phyloP scores from a whole-genome alignment of 139 green algal species.

The Chlamydomonas sphaeroides region DNA sequence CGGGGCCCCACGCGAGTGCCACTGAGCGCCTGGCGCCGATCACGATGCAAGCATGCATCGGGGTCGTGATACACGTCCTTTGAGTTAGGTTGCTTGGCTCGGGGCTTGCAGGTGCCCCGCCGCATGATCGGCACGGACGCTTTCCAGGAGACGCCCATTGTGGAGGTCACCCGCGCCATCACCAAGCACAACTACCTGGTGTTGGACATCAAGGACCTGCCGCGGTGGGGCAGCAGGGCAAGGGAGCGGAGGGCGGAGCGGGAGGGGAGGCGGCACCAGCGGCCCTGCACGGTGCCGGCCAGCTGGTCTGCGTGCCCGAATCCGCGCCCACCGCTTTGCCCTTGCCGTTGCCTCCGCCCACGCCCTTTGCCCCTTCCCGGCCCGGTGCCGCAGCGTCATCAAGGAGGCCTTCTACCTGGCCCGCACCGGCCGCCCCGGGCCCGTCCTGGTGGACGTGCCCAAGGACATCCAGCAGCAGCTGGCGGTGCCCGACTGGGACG shows the following conservation, averaged over 20 bases:
- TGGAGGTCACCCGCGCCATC: constrained; percentile 98
- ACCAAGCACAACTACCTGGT: constrained; percentile 99
- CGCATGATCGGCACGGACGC: constrained; percentile 77
- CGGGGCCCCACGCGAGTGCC: too few relatives aligned
- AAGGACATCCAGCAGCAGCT: constrained; percentile 99
- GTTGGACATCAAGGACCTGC: constrained; percentile 97
- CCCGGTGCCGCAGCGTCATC: constrained; percentile 65
- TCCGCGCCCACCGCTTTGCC: too few relatives aligned
- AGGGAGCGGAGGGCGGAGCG: too few relatives aligned
- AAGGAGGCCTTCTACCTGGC: constrained; percentile 98
- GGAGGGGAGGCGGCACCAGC: too few relatives aligned
- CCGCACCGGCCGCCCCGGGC: constrained; percentile 89
- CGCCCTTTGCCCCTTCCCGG: too few relatives aligned
- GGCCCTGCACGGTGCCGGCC: too few relatives aligned
- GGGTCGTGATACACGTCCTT: too few relatives aligned
- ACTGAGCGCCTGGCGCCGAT: too few relatives aligned
- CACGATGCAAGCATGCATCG: too few relatives aligned
- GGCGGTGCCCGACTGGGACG: constrained; percentile 89
- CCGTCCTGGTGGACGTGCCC: constrained; percentile 97
- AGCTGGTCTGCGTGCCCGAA: too few relatives aligned
- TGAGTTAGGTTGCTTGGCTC: too few relatives aligned
- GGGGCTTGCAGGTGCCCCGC: constrained; percentile 65
- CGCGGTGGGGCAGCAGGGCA: constrained; percentile 70
- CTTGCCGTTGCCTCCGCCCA: too few relatives aligned
- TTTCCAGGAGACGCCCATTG: constrained; percentile 99